Evolutionary conservation across 1,284 basidiomycete genomes (phyloP), one percentile per base, ranked within the genome.

Genomic region (Pyrrhoderma noxium): DNA sequence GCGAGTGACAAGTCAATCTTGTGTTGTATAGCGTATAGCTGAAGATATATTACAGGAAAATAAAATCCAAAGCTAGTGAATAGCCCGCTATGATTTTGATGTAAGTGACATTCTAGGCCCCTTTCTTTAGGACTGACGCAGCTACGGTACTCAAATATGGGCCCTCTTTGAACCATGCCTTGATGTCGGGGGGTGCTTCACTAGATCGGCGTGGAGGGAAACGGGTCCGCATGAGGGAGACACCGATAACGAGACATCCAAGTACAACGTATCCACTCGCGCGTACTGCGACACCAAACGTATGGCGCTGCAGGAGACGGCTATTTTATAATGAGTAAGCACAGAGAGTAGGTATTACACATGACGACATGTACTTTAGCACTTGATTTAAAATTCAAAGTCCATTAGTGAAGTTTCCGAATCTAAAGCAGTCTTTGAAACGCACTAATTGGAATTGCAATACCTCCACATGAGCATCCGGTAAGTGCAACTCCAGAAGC

Each of bases 1-100:
- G 54, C 22, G 19, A 59, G 46, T 18, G 41, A 48, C 3, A 40
- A 13, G 49, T 56, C 42, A 16, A 58, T 25, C 11, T 47, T 49
- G 14, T 41, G 39, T 40, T 19, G 3, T 14, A 60, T 67, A 3
- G 72, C 65, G 47, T 70, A 66, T 3, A 74, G 57, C 52, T 75
- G 73, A 2, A 75, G 53, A 57, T 72, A 75, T 59, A 71, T 74
- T 22, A 70, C 64, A 0, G 73, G 71, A 54, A 71, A 71, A 55
- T 67, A 74, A 72, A 52, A 21, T 9, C 45, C 47, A 21, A 46
- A 23, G 27, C 25, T 37, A 4, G 35, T 25, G 25, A 46, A 46
- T 8, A 37, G 25, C 18, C 27, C 35, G 4, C 45, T 46, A 11
- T 9, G 22, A 23, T 5, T 31, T 22, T 8, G 9, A 23, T 43